Evolutionary conservation across 257 asterid species (phyloP).

Genomic region (Avicennia marina): DNA sequence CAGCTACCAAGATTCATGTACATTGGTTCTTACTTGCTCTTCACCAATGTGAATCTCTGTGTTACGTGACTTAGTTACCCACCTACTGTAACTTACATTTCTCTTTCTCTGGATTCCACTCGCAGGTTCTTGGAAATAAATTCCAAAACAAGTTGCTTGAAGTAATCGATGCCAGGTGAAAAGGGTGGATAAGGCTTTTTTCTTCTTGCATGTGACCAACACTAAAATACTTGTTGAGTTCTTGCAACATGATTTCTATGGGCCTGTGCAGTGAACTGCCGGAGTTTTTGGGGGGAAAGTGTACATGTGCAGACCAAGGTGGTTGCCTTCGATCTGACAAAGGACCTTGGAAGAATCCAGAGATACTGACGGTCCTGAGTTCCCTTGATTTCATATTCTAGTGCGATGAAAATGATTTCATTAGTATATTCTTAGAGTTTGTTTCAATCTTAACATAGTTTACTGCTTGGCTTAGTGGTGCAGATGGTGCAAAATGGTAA

Average conservation of each 20-base stretch:
- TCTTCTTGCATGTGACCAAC: slow-evolving; percentile 11
- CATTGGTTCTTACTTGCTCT: slow-evolving; percentile 17
- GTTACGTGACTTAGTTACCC: background rate
- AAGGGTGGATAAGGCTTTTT: slow-evolving; percentile 7
- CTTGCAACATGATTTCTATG: slow-evolving; percentile 7
- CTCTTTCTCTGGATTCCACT: slow-evolving; percentile 14
- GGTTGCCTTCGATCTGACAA: slow-evolving; percentile 94
- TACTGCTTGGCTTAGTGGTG: slow-evolving; percentile 18
- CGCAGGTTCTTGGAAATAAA: slow-evolving; percentile 85
- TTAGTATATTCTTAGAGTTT: background rate
- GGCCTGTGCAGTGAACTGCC: slow-evolving; percentile 78
- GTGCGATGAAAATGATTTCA: background rate
- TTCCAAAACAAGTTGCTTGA: slow-evolving; percentile 83
- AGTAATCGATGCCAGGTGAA: slow-evolving; percentile 79
- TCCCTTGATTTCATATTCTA: slow-evolving; percentile 1
- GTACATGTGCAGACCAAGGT: slow-evolving; percentile 79
- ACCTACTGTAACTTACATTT: background rate
- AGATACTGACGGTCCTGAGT: slow-evolving; percentile 65
- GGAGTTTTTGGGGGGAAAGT: slow-evolving; percentile 83
- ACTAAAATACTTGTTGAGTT: background rate
- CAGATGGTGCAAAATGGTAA: slow-evolving; percentile 86
- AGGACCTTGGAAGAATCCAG: slow-evolving; percentile 98
- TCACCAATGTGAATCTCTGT: background rate
- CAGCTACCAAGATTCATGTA: slow-evolving; percentile 94
- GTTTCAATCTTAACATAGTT: slow-evolving; percentile 13